Conservation (phyloP, 2,329 filamentous ascomycete genomes). For the Orbilia blumenaviensis region DNA sequence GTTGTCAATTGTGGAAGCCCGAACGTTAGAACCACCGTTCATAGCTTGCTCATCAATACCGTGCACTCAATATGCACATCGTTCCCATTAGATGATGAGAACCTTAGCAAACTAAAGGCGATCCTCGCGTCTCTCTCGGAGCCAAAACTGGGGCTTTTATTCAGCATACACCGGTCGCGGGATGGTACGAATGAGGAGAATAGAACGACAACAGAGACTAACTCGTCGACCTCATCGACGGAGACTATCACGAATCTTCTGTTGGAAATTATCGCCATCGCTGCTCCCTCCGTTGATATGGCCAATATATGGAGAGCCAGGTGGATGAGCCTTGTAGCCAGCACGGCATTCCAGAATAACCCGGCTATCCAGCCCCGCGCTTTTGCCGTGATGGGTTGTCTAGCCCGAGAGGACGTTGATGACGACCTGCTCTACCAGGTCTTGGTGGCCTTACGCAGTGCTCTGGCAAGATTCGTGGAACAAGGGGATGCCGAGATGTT, state of each 20-base stretch:
- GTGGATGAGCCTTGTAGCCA: conserved; percentile 78
- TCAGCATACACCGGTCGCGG: conserved; percentile 61
- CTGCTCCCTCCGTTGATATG: conserved; percentile 72
- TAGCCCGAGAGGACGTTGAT: conserved; percentile 76
- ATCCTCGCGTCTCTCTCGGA: conserved; percentile 71
- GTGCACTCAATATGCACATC: conserved; percentile 74
- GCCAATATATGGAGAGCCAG: conserved; percentile 75
- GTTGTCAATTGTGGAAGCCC: conserved; percentile 71
- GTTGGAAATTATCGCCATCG: conserved; percentile 71
- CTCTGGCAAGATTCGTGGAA: conserved; percentile 72
- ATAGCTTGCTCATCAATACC: conserved; percentile 72
- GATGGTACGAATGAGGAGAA: conserved; percentile 57
- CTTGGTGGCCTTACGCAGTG: conserved; percentile 72
- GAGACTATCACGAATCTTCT: conserved; percentile 71
- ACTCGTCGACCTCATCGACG: conserved; percentile 60
- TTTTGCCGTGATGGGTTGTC: conserved; percentile 76
- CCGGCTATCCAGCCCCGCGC: conserved; percentile 75
- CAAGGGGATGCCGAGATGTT: conserved; percentile 74
- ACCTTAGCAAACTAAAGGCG: conserved; percentile 67
- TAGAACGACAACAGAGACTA: conserved; percentile 52
- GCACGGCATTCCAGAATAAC: conserved; percentile 77
- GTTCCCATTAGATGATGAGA: conserved; percentile 70
- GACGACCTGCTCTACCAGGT: conserved; percentile 77
- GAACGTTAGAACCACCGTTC: conserved; percentile 69
- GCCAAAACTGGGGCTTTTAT: conserved; percentile 69